A percentile compares a stretch with the other conserved stretches of the same genome.
phyloP scores from a whole-genome alignment of 495 filamentous ascomycete genomes.

The Cladorrhinum samala region DNA sequence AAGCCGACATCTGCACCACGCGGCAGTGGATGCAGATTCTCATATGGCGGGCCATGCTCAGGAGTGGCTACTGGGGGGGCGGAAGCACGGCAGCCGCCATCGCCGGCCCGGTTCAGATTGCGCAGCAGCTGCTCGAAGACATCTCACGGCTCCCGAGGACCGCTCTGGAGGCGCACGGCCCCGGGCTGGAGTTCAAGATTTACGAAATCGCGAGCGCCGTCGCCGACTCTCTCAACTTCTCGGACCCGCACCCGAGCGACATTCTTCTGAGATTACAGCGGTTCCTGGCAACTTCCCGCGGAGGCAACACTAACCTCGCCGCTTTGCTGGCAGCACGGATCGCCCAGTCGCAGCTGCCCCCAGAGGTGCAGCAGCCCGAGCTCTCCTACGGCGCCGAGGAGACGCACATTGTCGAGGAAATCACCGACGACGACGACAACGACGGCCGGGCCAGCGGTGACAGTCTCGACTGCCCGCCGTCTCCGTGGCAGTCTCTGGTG shows the following conservation, averaged over 20 bases:
- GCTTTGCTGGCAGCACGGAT: constrained; percentile 29
- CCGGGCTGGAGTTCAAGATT: constrained; percentile 37
- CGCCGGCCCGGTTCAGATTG: constrained; percentile 36
- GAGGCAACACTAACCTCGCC: constrained; percentile 29
- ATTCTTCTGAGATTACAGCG: constrained; percentile 30
- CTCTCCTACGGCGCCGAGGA: neutral
- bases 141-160: constrained; percentile 32
- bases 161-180: constrained; percentile 15
- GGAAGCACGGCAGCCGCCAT: constrained; percentile 5
- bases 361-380: neutral
- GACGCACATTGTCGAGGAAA: constrained; percentile 8
- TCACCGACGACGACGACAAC: neutral
- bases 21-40: constrained; percentile 45
- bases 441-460: too few species aligned
- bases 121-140: constrained; percentile 35
- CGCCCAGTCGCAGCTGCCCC: constrained; percentile 6
- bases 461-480: neutral
- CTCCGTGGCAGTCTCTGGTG: constrained; percentile 17
- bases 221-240: constrained; percentile 34
- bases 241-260: constrained; percentile 20
- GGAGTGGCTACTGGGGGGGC: constrained; percentile 10
- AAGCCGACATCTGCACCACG: constrained; percentile 43
- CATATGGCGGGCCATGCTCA: constrained; percentile 36
- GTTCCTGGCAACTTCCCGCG: constrained; percentile 30
- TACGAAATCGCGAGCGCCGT: constrained; percentile 44